Evolutionary conservation across 257 asterid species (phyloP).

Genomic region (Scutellaria minor): DNA sequence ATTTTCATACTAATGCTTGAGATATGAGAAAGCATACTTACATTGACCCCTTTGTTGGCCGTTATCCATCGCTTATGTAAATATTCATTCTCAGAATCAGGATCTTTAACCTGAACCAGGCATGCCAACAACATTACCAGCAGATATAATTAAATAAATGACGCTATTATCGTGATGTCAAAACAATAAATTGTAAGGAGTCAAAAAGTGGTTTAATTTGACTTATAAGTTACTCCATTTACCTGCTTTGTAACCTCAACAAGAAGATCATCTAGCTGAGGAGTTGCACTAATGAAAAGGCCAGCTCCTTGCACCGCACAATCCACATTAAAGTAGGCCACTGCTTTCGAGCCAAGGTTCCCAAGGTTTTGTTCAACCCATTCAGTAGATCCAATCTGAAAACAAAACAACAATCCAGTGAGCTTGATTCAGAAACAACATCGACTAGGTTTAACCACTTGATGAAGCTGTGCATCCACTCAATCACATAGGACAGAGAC

Average conservation of each 20-base stretch:
- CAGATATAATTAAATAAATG: not conserved
- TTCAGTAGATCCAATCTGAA: slow-evolving; percentile 93
- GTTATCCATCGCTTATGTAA: slow-evolving; percentile 63
- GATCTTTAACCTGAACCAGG: slow-evolving; percentile 77
- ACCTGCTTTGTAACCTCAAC: slow-evolving; percentile 81
- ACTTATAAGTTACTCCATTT: slow-evolving; percentile 21
- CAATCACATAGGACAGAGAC: not conserved
- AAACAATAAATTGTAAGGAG: slow-evolving; percentile 6
- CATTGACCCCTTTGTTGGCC: slow-evolving; percentile 53
- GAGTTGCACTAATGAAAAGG: slow-evolving; percentile 80
- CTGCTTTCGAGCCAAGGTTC: slow-evolving; percentile 81
- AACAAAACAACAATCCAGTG: slow-evolving; percentile 30
- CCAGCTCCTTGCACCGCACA: slow-evolving; percentile 99
- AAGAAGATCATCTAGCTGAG: slow-evolving; percentile 92
- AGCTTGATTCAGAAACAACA: slow-evolving; percentile 25
- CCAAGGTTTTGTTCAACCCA: slow-evolving; percentile 90
- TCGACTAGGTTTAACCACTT: not conserved
- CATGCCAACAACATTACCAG: slow-evolving; percentile 30
- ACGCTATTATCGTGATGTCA: not conserved
- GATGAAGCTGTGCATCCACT: not conserved
- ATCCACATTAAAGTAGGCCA: slow-evolving; percentile 90
- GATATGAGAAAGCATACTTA: slow-evolving; percentile 42
- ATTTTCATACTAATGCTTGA: not conserved
- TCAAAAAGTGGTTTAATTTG: slow-evolving; percentile 17
- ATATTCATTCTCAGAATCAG: slow-evolving; percentile 56